A percentile compares a stretch with the other conserved stretches of the same genome.
These are phyloP conservation scores for Oropetium thomaeum DNA, from an alignment of 176 grass and related monocot genomes.

Conservation along the genomic window DNA sequence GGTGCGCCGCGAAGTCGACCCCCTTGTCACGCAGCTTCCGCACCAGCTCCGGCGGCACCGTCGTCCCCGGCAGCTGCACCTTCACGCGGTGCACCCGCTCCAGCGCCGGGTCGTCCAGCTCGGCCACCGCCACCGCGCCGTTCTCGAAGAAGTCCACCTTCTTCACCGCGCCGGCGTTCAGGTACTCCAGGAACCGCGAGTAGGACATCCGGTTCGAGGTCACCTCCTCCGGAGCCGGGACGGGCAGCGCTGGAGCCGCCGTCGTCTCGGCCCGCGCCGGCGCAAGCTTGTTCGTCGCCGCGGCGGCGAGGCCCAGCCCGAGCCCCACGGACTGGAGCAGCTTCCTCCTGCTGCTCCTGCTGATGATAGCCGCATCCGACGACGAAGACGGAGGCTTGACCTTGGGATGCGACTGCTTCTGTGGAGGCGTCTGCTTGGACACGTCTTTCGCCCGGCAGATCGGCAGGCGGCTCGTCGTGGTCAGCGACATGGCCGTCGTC, in stretches of 20 bases:
- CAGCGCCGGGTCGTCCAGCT: conserved; percentile 55
- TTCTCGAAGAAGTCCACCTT: conserved; percentile 77
- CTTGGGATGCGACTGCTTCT: conserved; percentile 1
- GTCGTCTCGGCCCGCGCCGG: conserved; percentile 32
- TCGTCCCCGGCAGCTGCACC: conserved; percentile 65
- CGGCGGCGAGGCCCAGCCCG: conserved; percentile 43
- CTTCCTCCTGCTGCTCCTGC: conserved; percentile 48
- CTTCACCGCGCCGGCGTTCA: conserved; percentile 53
- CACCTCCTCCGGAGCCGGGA: conserved; percentile 29
- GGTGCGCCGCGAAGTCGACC: conserved; percentile 60
- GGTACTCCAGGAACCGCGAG: conserved; percentile 68
- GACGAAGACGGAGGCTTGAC: not conserved
- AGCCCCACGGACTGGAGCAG: conserved; percentile 46
- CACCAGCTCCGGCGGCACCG: conserved; percentile 52
- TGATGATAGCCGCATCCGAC: conserved; percentile 4
- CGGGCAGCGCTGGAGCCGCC: not conserved
- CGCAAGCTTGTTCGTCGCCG: not conserved
- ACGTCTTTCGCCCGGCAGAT: conserved; percentile 54
- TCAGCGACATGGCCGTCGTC: conserved; percentile 44
- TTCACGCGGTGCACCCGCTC: conserved; percentile 50
- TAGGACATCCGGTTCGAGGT: conserved; percentile 70
- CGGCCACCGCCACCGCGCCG: conserved; percentile 54
- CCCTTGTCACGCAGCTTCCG: conserved; percentile 65
- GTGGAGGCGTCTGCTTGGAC: conserved; percentile 28
- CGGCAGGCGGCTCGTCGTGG: conserved; percentile 36